Base-by-base conservation (phyloP, 1,284 basidiomycete genomes). In the Earliella scabrosa region DNA sequence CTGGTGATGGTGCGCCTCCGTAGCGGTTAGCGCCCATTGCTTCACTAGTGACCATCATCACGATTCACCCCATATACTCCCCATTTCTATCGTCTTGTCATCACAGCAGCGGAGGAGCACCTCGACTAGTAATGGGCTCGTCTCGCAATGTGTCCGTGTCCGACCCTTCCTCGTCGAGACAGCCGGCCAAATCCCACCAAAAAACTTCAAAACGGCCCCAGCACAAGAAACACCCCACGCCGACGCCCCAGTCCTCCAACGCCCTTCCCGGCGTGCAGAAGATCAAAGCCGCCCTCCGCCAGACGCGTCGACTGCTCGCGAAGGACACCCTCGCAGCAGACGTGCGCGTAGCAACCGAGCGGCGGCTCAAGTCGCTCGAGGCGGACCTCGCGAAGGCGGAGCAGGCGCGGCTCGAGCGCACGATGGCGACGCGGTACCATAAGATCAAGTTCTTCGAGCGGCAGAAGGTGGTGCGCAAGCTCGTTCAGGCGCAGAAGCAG, bases 381-480 rank as follows among this genome's bases (percentile, higher is more conserved):
- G 80, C 78, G 7, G 93, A 96, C 66, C 78, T 95, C 20, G 82
- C 81, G 26, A 80, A 77, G 59, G 86, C 87, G 1, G 80, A 86
- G 69, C 66, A 65, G 54, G 74, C 77, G 50, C 76, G 77, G 13
- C 89, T 90, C 66, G 93, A 95, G 71, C 83, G 87, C 45, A 75
- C 83, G 45, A 77, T 92, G 63, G 89, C 92, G 0, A 73, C 81
- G 40, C 82, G 82, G 61, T 96, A 96, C 71, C 93, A 94, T 66
- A 92, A 86, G 73, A 77, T 93, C 67, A 95, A 93, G 72, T 95
- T 95, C 75, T 95, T 95, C 62, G 93, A 95, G 72, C 84, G 91
- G 43, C 86, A 92, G 74, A 95, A 95, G 68, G 82, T 94, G 10
- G 66, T 80, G 6, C 83, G 93, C 23, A 88, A 87, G 68, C 82